Evolutionary conservation across 495 filamentous ascomycete species (phyloP), one percentile per base, ranked within the genome.

Genomic region (Massariosphaeria phaeospora): DNA sequence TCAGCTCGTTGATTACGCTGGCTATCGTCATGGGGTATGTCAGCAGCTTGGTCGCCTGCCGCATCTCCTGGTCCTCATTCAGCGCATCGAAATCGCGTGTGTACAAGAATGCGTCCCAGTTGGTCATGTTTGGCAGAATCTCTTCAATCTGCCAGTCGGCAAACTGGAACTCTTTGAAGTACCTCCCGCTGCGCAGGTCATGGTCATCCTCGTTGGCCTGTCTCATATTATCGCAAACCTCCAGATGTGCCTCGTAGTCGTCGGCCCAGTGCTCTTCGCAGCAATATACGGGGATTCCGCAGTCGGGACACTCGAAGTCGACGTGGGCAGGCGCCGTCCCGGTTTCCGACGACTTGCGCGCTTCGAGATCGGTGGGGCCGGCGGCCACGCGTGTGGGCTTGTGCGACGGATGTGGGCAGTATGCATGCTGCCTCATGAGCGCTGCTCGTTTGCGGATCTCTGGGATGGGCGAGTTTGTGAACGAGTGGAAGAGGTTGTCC

Each of bases 161-260:
- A 66, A 95, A 96, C 45, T 88, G 78, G 69, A 96, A 96, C 68
- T 99, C 94, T 23, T 85, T 86, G 70, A 97, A 97, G 70, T 86
- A 86, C 11, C 93, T 81, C 15, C 91, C 91, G 25, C 86, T 91
- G 20, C 84, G 80, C 51, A 99, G 73, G 67, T 99, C 93, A 67
- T 99, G 93, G 65, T 97, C 94, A 64, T 99, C 93, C 72, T 99
- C 93, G 63, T 99, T 99, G 69, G 91, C 88, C 71, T 97, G 81
- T 43, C 84, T 76, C 20, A 99, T 73, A 0, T 83, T 86, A 63
- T 99, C 94, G 69, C 93, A 99, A 26, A 97, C 84, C 66, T 95
- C 79, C 17, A 97, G 69, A 67, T 99, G 93, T 1, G 81, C 75
- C 69, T 95, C 91, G 64, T 93, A 99, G 68, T 97, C 90, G 53